phyloP scores from a whole-genome alignment of 208 protist species.

The Trypanosoma conorhini region DNA sequence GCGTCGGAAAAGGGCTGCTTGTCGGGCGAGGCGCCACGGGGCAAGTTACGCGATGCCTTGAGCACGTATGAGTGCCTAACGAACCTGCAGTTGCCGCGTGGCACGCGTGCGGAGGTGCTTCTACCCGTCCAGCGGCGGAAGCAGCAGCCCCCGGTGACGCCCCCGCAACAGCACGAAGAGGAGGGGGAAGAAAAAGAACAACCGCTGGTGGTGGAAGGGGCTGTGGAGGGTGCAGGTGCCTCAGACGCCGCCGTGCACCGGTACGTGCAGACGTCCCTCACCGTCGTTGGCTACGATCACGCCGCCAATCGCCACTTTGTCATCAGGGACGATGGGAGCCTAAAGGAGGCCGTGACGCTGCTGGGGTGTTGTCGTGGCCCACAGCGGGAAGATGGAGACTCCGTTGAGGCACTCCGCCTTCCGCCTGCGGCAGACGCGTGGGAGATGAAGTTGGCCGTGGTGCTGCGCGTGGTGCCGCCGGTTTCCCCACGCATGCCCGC shows the following conservation, averaged over 20 bases:
- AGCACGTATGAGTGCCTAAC: neutral
- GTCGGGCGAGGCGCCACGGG: neutral
- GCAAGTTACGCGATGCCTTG: neutral
- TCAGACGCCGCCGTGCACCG: neutral
- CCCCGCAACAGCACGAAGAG: no score
- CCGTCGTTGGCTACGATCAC: slow-evolving; percentile 64
- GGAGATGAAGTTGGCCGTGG: slow-evolving; percentile 25
- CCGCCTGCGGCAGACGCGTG: slow-evolving; percentile 31
- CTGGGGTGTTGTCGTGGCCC: neutral
- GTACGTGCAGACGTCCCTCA: slow-evolving; percentile 29
- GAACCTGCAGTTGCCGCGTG: slow-evolving; percentile 13
- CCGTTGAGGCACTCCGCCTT: slow-evolving; percentile 2
- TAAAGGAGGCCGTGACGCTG: slow-evolving; percentile 21
- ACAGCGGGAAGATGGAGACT: neutral
- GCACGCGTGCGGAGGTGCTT: slow-evolving; percentile 26
- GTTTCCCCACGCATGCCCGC: slow-evolving; percentile 23
- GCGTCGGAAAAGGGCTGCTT: neutral
- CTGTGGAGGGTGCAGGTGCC: slow-evolving; percentile 5
- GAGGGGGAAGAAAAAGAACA: no score
- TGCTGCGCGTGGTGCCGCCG: slow-evolving; percentile 46
- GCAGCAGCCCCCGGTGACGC: neutral
- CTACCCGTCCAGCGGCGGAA: slow-evolving; percentile 7
- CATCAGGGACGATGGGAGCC: slow-evolving; percentile 28
- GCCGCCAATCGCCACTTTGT: slow-evolving; percentile 50
- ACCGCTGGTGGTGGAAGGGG: neutral